A percentile compares a stretch with the other conserved stretches of the same genome.
Evolutionary conservation across 768 basidiomycete genomes (phyloP).

Genomic region (Sarcomyxa edulis): DNA sequence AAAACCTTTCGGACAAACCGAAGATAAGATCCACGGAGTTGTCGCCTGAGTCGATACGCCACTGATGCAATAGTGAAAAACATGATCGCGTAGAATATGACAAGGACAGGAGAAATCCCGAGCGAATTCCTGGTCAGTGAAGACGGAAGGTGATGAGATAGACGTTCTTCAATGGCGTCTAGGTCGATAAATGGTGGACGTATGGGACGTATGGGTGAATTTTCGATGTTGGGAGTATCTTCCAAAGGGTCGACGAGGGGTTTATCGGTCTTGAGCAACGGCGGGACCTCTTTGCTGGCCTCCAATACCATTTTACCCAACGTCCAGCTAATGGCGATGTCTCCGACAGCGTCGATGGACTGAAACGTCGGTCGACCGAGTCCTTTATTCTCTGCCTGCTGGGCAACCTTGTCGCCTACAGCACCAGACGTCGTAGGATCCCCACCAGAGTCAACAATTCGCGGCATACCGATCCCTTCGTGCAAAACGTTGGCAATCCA

Average conservation of each 20-base stretch:
- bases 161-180: slow-evolving; percentile 53
- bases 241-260: slow-evolving; percentile 76
- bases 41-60: slow-evolving; percentile 53
- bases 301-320: slow-evolving; percentile 98
- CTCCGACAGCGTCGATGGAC: slow-evolving; percentile 85
- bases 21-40: slow-evolving; percentile 40
- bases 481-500: slow-evolving; percentile 97
- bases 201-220: slow-evolving; percentile 57
- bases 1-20: slow-evolving; percentile 34
- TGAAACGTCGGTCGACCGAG: slow-evolving; percentile 85
- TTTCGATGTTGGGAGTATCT: slow-evolving; percentile 45
- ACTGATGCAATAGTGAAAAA: slow-evolving; percentile 37
- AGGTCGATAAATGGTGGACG: slow-evolving; percentile 58
- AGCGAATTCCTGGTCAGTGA: slow-evolving; percentile 59
- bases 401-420: slow-evolving; percentile 64
- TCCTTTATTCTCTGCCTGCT: slow-evolving; percentile 78
- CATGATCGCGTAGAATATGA: slow-evolving; percentile 49
- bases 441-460: slow-evolving; percentile 83
- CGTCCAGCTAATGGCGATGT: slow-evolving; percentile 96
- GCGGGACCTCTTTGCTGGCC: slow-evolving; percentile 81
- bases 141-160: slow-evolving; percentile 63
- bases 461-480: slow-evolving; percentile 92
- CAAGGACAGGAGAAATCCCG: slow-evolving; percentile 66
- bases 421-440: slow-evolving; percentile 67
- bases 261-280: slow-evolving; percentile 32